phyloP scores from a whole-genome alignment of 176 grass and related monocot genomes.

The Carex kokanica region DNA sequence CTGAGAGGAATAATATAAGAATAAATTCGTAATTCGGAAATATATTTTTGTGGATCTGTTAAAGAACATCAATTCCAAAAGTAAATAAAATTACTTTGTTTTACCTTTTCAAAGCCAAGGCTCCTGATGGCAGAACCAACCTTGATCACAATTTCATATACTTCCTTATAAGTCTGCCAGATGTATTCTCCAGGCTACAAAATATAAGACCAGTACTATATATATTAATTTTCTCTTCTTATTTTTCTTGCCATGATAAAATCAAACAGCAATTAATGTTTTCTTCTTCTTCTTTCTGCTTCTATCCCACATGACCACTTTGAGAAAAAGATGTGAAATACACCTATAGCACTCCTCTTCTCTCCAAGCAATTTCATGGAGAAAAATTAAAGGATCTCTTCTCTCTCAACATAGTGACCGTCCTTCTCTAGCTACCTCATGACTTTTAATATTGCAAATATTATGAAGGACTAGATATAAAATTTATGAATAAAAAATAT shows the following conservation, averaged over 20 bases:
- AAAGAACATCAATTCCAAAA: conserved; percentile 9
- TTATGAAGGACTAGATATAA: not conserved
- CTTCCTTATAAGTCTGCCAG: too few species aligned
- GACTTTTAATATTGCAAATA: not conserved
- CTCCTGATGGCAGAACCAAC: conserved; percentile 66
- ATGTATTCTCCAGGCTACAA: conserved; percentile 68
- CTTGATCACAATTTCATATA: conserved; percentile 50
- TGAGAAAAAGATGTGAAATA: not conserved
- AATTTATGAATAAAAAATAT: not conserved
- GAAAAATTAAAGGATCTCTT: too few species aligned
- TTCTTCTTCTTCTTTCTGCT: not conserved
- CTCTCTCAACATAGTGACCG: too few species aligned
- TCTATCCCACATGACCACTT: conserved; percentile 1
- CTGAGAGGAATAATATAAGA: conserved; percentile 33
- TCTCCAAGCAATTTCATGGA: too few species aligned
- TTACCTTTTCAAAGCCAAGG: conserved; percentile 57
- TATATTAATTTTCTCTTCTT: not conserved
- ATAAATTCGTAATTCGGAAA: conserved; percentile 7
- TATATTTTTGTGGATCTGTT: not conserved
- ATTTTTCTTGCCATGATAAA: not conserved
- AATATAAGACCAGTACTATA: not conserved
- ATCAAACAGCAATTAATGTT: not conserved
- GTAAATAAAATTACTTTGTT: conserved; percentile 19
- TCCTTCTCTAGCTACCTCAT: not conserved
- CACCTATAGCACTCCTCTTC: too few species aligned